These are phyloP conservation scores for Laguncularia racemosa DNA, from an alignment of 345 rosid genomes.

Conservation along the genomic window DNA sequence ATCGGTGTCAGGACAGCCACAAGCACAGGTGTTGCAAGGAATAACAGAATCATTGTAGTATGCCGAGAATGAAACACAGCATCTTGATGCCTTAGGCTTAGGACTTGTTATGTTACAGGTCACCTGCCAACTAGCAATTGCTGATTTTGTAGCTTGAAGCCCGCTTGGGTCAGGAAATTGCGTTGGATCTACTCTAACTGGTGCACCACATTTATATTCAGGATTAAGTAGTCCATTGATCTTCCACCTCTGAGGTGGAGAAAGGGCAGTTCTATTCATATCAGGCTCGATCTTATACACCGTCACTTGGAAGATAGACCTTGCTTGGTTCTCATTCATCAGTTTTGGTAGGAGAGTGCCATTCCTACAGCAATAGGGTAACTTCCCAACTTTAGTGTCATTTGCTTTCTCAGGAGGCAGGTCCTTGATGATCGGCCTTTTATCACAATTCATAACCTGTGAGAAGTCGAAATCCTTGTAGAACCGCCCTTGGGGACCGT, in stretches of 20 bases:
- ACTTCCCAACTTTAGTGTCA: slow-evolving; percentile 51
- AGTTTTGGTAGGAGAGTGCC: slow-evolving; percentile 57
- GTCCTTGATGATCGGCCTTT: slow-evolving; percentile 62
- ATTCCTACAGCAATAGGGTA: slow-evolving; percentile 75
- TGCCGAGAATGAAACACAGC: slow-evolving; percentile 96
- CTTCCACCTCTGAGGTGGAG: slow-evolving; percentile 72
- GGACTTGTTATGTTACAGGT: slow-evolving; percentile 77
- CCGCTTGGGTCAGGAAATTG: slow-evolving; percentile 73
- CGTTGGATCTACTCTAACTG: slow-evolving; percentile 63
- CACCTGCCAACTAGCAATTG: slow-evolving; percentile 73
- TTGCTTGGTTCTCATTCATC: slow-evolving; percentile 56
- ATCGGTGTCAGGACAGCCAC: slow-evolving; percentile 51
- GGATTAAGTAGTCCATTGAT: slow-evolving; percentile 60
- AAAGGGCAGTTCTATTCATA: slow-evolving; percentile 49
- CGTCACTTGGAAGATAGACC: slow-evolving; percentile 60
- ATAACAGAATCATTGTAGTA: slow-evolving; percentile 66
- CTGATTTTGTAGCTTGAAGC: slow-evolving; percentile 32
- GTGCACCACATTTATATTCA: slow-evolving; percentile 64
- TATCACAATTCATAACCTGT: slow-evolving; percentile 54
- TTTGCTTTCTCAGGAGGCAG: slow-evolving; percentile 46
- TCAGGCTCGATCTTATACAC: slow-evolving; percentile 81
- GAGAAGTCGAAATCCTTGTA: slow-evolving; percentile 65
- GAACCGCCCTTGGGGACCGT: slow-evolving; percentile 53
- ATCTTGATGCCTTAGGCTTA: slow-evolving; percentile 41
- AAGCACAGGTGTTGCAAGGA: slow-evolving; percentile 91